phyloP scores from a whole-genome alignment of 1,284 basidiomycete genomes.

The Leccinum pachyderme region DNA sequence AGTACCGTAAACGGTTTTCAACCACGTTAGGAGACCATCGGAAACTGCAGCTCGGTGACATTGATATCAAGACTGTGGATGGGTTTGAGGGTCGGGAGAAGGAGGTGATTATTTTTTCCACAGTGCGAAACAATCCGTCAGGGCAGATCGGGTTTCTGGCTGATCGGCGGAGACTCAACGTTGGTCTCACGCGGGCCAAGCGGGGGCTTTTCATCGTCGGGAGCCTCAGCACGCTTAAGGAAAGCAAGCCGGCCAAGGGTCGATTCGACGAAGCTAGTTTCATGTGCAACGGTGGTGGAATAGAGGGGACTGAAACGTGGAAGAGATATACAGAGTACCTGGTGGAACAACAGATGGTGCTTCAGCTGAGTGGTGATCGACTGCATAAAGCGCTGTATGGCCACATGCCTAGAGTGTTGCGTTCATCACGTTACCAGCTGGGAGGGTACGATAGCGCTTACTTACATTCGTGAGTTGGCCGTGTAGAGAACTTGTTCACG shows the following conservation, averaged over 20 bases:
- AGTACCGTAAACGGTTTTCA: conserved; percentile 51
- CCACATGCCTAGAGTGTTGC: conserved; percentile 32
- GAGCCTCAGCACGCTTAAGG: conserved; percentile 65
- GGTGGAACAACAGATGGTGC: conserved; percentile 48
- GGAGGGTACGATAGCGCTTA: conserved; percentile 7
- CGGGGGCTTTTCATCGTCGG: conserved; percentile 82
- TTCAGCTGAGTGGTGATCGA: conserved; percentile 45
- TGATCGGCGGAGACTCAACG: conserved; percentile 85
- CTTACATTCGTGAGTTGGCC: conserved; percentile 17
- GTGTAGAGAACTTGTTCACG: background rate
- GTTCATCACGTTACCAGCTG: conserved; percentile 5
- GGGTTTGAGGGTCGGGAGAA: conserved; percentile 95
- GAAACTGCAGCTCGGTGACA: conserved; percentile 56
- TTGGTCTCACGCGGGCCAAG: conserved; percentile 85
- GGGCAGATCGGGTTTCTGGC: conserved; percentile 87
- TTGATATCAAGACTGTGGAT: conserved; percentile 89
- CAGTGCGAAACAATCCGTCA: conserved; percentile 74
- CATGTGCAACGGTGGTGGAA: conserved; percentile 22
- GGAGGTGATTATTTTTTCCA: conserved; percentile 87
- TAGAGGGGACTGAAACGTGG: conserved; percentile 59
- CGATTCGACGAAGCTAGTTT: conserved; percentile 13
- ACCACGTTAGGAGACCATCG: conserved; percentile 61
- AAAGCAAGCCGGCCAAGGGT: conserved; percentile 38
- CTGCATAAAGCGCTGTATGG: conserved; percentile 48
- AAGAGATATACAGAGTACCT: conserved; percentile 57